These are phyloP conservation scores for Westerdykella sp. DNA, from an alignment of 2,329 filamentous ascomycete species.

Conservation along the genomic window DNA sequence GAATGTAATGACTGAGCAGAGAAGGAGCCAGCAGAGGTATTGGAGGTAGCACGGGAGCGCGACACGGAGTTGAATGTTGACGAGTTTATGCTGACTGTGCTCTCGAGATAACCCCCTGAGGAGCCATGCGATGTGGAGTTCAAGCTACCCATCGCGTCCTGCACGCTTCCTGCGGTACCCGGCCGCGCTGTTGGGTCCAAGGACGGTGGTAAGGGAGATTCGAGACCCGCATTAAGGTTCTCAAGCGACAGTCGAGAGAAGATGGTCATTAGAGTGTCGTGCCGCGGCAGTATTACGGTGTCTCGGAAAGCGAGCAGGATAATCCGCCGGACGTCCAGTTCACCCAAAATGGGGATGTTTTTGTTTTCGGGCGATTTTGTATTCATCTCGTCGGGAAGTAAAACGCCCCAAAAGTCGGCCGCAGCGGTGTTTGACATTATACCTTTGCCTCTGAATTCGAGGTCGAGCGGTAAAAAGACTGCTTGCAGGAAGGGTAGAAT, in stretches of 20 bases:
- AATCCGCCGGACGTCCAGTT: slow-evolving; percentile 80
- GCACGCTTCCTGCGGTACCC: slow-evolving; percentile 25
- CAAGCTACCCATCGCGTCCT: slow-evolving; percentile 57
- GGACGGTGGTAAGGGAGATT: slow-evolving; percentile 27
- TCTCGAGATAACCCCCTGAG: slow-evolving; percentile 69
- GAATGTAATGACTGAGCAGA: slow-evolving; percentile 32
- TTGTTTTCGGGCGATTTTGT: slow-evolving; percentile 39
- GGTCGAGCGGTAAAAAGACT: slow-evolving; percentile 85
- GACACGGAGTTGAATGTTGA: slow-evolving; percentile 40
- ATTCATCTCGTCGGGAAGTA: slow-evolving; percentile 47
- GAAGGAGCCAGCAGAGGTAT: slow-evolving; percentile 57
- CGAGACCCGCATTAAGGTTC: slow-evolving; percentile 50
- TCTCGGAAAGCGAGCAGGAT: slow-evolving; percentile 86
- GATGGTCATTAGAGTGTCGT: slow-evolving; percentile 80
- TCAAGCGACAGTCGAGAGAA: slow-evolving; percentile 87
- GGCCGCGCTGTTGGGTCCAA: slow-evolving; percentile 16
- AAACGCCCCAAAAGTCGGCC: slow-evolving; percentile 81
- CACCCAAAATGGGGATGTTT: slow-evolving; percentile 43
- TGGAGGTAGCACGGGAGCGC: slow-evolving; percentile 77
- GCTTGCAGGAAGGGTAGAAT: slow-evolving; percentile 92
- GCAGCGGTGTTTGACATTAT: slow-evolving; percentile 74
- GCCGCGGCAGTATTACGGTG: slow-evolving; percentile 77
- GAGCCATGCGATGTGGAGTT: slow-evolving; percentile 63
- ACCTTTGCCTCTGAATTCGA: slow-evolving; percentile 84
- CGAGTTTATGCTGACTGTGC: slow-evolving; percentile 51